These are phyloP conservation scores for Flaveria trinervia DNA, from an alignment of 129 eudicot genomes.

Conservation along the genomic window DNA sequence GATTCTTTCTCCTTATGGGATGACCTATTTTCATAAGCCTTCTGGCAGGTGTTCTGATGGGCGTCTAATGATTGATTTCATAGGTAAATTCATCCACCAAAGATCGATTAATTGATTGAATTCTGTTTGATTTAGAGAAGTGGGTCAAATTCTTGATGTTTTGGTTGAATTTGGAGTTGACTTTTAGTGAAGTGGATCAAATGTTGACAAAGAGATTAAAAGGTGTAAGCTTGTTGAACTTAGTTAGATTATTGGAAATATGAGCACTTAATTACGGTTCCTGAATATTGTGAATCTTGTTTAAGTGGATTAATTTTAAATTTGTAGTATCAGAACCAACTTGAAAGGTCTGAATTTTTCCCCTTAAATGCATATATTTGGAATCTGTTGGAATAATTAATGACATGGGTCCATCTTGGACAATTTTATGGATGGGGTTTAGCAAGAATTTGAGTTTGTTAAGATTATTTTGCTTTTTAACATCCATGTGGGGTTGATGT, in stretches of 20 bases:
- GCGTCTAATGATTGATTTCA: slow-evolving; percentile 56
- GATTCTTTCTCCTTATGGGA: slow-evolving; percentile 40
- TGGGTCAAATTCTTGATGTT: background rate
- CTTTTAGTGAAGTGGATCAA: slow-evolving; percentile 13
- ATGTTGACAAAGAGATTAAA: background rate
- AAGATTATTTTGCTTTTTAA: background rate
- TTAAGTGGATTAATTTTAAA: background rate
- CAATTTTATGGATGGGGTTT: background rate
- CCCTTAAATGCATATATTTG: background rate
- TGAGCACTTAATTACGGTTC: background rate
- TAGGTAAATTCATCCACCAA: slow-evolving; percentile 32
- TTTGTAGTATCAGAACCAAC: background rate
- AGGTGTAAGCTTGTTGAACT: background rate
- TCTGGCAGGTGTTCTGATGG: slow-evolving; percentile 62
- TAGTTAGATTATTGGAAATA: background rate
- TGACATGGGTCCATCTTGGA: background rate
- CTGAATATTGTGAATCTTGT: no score
- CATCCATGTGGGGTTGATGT: no score
- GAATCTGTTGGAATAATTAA: background rate
- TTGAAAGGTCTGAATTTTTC: background rate
- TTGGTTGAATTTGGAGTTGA: slow-evolving; percentile 9
- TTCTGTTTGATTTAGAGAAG: background rate
- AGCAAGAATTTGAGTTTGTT: background rate
- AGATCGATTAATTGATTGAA: background rate
- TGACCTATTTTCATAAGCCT: slow-evolving; percentile 52